Percentiles rank a stretch among this genome's conserved stretches.
phyloP scores from a whole-genome alignment of 345 rosid genomes.

The Euphorbia peplus region DNA sequence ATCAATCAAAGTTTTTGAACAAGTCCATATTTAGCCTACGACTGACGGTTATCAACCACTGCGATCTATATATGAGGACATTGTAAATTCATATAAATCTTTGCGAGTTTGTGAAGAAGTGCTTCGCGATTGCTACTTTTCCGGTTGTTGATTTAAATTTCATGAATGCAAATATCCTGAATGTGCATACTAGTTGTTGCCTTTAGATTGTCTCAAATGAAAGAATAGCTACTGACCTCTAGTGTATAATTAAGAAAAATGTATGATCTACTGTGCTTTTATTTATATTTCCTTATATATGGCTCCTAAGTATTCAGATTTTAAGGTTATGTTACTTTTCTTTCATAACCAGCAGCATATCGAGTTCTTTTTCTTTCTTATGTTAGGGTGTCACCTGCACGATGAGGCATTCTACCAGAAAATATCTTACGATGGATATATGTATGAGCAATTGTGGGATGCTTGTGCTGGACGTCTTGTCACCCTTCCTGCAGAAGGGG shows the following conservation, averaged over 20 bases:
- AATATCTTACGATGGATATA: not conserved
- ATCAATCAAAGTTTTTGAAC: too few species aligned
- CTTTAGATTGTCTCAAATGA: not conserved
- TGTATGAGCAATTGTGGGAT: constrained; percentile 76
- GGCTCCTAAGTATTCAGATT: not conserved
- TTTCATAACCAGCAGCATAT: not conserved
- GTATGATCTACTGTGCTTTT: too few species aligned
- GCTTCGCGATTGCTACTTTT: not conserved
- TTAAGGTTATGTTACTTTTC: not conserved
- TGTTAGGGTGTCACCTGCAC: constrained; percentile 30
- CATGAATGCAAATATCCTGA: not conserved
- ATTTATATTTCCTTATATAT: not conserved
- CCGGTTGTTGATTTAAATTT: not conserved
- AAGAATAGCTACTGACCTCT: not conserved
- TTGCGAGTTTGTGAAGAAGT: not conserved
- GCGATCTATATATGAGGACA: not conserved
- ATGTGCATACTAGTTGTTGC: too few species aligned
- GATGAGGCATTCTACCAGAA: constrained; percentile 41
- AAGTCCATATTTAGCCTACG: too few species aligned
- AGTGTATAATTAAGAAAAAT: not conserved
- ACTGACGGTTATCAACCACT: too few species aligned
- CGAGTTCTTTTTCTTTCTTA: not conserved
- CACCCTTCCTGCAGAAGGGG: constrained; percentile 81
- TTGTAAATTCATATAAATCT: too few species aligned
- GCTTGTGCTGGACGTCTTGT: constrained; percentile 97